Evolutionary conservation across 495 filamentous ascomycete species (phyloP).

Genomic region (Aspergillus bertholletiae): DNA sequence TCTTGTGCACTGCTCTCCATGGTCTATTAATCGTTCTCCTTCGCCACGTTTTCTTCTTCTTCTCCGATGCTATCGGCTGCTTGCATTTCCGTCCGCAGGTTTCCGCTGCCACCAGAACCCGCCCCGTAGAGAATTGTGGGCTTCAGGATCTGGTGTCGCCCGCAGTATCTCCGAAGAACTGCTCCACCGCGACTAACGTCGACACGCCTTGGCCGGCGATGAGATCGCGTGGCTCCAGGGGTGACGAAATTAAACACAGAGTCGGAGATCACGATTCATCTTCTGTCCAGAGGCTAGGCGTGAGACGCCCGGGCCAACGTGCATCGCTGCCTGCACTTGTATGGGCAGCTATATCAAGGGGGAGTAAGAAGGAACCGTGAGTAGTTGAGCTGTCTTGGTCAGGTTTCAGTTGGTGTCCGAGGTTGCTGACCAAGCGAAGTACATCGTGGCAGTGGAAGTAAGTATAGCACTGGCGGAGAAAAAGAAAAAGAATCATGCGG

Average conservation of each 20-base stretch:
- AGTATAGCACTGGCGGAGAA: constrained; percentile 5
- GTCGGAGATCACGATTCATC: neutral
- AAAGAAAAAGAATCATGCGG: constrained; percentile 5
- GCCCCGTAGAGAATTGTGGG: constrained; percentile 14
- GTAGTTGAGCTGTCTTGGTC: neutral
- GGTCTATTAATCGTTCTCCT: constrained; percentile 8
- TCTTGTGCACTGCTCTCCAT: neutral
- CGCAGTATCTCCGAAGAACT: constrained; percentile 10
- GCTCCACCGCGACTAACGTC: constrained; percentile 14
- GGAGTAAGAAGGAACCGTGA: neutral
- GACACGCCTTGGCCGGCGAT: constrained; percentile 13
- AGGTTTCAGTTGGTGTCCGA: neutral
- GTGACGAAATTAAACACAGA: neutral
- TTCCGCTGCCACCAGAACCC: constrained; percentile 36
- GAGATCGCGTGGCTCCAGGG: constrained; percentile 10
- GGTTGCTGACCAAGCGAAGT: constrained; percentile 2
- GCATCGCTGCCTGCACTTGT: constrained; percentile 1
- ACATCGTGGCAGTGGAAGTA: constrained; percentile 1
- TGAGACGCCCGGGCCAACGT: constrained; percentile 7
- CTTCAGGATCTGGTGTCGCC: constrained; percentile 4
- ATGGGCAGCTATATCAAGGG: neutral
- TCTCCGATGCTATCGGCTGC: constrained; percentile 26
- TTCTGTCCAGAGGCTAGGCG: neutral
- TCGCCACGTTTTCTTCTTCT: constrained; percentile 36
- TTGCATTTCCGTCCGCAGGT: constrained; percentile 42